These are phyloP conservation scores for Pythium graminicola DNA, from an alignment of 352 stramenopile genomes.

Conservation along the genomic window DNA sequence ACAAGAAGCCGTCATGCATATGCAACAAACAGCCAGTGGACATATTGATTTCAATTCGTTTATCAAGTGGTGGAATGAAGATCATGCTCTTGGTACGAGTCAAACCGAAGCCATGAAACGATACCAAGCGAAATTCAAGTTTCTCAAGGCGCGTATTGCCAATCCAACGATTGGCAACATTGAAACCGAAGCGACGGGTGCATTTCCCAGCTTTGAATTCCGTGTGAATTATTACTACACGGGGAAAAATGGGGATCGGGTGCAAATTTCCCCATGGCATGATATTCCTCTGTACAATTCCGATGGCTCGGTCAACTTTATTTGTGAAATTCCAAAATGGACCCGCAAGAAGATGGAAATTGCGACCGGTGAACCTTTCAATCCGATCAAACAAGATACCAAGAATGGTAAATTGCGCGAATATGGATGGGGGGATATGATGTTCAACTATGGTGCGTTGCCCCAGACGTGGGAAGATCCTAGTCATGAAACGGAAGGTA, in stretches of 20 bases:
- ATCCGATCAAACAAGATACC: conserved; percentile 98
- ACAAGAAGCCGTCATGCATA: conserved; percentile 60
- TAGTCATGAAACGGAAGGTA: conserved; percentile 75
- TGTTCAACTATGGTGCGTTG: conserved; percentile 99
- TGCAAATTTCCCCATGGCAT: conserved; percentile 97
- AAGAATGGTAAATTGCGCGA: conserved; percentile 97
- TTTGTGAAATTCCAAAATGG: conserved; percentile 98
- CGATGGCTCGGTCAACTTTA: conserved; percentile 81
- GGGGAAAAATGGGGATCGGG: conserved; percentile 50
- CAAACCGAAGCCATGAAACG: conserved; percentile 78
- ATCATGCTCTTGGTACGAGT: conserved; percentile 47
- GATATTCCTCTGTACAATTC: conserved; percentile 94
- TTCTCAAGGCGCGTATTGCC: conserved; percentile 80
- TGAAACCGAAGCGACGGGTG: conserved; percentile 63
- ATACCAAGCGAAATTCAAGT: conserved; percentile 87
- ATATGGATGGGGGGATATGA: conserved; percentile 94
- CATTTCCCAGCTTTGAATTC: conserved; percentile 88
- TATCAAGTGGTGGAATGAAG: conserved; percentile 87
- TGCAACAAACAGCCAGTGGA: conserved; percentile 50
- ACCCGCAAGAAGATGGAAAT: conserved; percentile 99
- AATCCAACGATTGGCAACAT: conserved; percentile 78
- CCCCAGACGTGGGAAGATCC: conserved; percentile 99
- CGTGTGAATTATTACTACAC: conserved; percentile 89
- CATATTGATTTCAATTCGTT: conserved; percentile 83
- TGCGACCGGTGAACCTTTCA: conserved; percentile 91